These are phyloP conservation scores for Ramularia endophylla DNA, from an alignment of 2,329 filamentous ascomycete genomes.

Conservation along the genomic window DNA sequence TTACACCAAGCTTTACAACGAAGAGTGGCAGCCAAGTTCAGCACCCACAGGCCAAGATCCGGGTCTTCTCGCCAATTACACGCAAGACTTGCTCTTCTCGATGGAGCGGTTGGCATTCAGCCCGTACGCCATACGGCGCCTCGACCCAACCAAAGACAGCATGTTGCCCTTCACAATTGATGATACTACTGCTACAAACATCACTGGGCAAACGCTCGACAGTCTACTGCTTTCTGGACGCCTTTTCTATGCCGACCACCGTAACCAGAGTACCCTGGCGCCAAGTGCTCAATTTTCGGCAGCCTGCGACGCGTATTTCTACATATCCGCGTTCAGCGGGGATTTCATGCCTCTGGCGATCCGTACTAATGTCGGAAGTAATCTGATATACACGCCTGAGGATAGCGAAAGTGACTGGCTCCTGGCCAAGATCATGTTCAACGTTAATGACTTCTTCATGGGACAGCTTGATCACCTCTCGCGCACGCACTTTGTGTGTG, in stretches of 20 bases:
- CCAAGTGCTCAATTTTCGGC: constrained; percentile 31
- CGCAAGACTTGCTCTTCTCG: constrained; percentile 43
- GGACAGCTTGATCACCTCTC: constrained; percentile 41
- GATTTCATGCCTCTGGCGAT: constrained; percentile 47
- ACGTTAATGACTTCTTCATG: constrained; percentile 44
- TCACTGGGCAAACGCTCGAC: constrained; percentile 31
- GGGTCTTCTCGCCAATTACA: constrained; percentile 42
- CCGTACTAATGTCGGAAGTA: constrained; percentile 39
- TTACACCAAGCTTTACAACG: constrained; percentile 39
- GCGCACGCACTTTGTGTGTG: constrained; percentile 39
- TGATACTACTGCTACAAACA: constrained; percentile 21
- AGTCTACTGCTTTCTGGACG: constrained; percentile 33
- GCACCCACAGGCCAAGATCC: constrained; percentile 32
- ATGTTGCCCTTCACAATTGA: constrained; percentile 36
- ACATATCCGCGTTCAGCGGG: constrained; percentile 35
- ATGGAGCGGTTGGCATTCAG: constrained; percentile 44
- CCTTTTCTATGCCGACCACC: constrained; percentile 42
- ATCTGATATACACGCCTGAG: constrained; percentile 43
- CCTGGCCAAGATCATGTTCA: constrained; percentile 47
- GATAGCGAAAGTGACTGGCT: constrained; percentile 45
- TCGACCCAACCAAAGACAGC: constrained; percentile 24
- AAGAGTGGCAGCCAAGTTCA: constrained; percentile 34
- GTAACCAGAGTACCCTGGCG: constrained; percentile 29
- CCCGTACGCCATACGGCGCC: constrained; percentile 35
- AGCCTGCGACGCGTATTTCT: constrained; percentile 45